Conservation (phyloP, 2,329 filamentous ascomycete genomes). For the Cercospora citrullina region DNA sequence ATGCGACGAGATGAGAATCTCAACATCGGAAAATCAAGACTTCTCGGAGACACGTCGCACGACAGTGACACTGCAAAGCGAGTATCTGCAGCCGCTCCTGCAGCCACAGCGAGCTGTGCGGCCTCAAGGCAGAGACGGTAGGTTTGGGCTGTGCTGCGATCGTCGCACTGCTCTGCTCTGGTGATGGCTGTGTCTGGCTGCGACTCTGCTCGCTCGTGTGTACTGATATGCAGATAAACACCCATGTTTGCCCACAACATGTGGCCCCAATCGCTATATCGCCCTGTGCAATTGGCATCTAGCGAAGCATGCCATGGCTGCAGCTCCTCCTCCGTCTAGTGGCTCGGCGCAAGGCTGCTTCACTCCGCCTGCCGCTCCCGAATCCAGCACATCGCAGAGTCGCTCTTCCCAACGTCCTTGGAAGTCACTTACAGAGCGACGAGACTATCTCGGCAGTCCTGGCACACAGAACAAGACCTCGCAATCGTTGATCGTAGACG, state of each 20-base stretch:
- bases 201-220: not conserved
- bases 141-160: not conserved
- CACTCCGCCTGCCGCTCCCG: not conserved
- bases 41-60: not conserved
- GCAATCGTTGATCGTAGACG: not conserved
- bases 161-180: not conserved
- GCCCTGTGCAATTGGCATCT: not conserved
- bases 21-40: not conserved
- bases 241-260: not conserved
- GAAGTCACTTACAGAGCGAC: not conserved
- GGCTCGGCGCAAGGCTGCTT: conserved; percentile 5
- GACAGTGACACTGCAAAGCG: not conserved
- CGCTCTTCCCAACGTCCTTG: not conserved
- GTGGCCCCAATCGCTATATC: not conserved
- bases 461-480: not conserved
- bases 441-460: not conserved
- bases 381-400: not conserved
- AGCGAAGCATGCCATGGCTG: conserved; percentile 4
- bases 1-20: not conserved
- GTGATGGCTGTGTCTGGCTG: not conserved
- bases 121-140: not conserved
- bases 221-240: not conserved
- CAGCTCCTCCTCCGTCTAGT: conserved; percentile 1
- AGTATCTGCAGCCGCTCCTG: conserved; percentile 5
- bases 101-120: not conserved